Evolutionary conservation across 352 stramenopile genomes (phyloP).

Genomic region (Pythium dissimile): DNA sequence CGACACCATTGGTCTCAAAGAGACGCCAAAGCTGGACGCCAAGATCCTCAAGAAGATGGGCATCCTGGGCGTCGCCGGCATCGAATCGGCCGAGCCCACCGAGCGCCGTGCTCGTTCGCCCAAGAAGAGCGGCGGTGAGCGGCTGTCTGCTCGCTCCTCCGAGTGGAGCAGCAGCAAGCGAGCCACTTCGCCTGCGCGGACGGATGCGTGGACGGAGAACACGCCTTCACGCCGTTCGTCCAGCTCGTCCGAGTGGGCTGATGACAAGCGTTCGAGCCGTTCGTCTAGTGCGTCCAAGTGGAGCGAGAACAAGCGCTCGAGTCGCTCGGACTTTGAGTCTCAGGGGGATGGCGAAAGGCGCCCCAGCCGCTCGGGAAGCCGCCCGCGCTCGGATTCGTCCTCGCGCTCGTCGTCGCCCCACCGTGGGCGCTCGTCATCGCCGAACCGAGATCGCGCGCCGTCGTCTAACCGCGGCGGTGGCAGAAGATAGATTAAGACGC

Average conservation of each 20-base stretch:
- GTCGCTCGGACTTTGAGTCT: not conserved
- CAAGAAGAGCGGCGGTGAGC: not conserved
- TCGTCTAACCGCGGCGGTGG: not conserved
- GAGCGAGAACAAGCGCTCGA: not conserved
- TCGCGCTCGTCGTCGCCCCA: not conserved
- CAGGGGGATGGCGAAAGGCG: not conserved
- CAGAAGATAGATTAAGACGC: slow-evolving; percentile 1
- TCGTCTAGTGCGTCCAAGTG: not conserved
- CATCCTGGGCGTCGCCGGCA: slow-evolving; percentile 50
- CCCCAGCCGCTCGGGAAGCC: too few species aligned
- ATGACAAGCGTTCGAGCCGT: not conserved
- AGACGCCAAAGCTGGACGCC: slow-evolving; percentile 61
- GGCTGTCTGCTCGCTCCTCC: not conserved
- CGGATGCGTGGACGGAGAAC: not conserved
- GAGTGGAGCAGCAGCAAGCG: not conserved
- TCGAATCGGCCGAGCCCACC: slow-evolving; percentile 22
- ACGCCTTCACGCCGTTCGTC: not conserved
- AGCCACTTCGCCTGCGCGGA: not conserved
- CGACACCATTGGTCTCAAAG: slow-evolving; percentile 32
- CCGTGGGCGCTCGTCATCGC: not conserved
- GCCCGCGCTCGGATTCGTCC: not conserved
- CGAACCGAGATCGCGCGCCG: not conserved
- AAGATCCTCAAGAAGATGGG: slow-evolving; percentile 60
- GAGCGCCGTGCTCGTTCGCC: not conserved
- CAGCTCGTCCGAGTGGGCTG: not conserved